Conservation (phyloP, 768 basidiomycete genomes). For the Russula sp. region DNA sequence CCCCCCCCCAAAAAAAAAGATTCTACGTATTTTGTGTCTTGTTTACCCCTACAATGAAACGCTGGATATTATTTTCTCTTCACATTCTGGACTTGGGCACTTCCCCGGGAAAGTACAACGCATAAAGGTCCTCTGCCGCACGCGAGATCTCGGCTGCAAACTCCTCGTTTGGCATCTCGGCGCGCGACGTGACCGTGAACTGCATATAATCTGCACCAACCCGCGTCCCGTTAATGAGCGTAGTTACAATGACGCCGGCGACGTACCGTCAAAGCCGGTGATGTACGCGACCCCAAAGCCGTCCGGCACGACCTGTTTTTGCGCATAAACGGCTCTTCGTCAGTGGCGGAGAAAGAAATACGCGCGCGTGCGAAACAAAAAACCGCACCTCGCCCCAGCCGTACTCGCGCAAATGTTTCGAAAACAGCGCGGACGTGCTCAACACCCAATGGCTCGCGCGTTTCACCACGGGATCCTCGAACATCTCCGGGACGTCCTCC, state of each 20-base stretch:
- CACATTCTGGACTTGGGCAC: constrained; percentile 15
- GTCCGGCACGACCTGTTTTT: constrained; percentile 72
- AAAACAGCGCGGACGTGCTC: constrained; percentile 85
- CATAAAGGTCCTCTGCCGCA: constrained; percentile 64
- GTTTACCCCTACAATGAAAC: no score
- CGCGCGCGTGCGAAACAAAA: neutral
- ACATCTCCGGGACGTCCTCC: constrained; percentile 64
- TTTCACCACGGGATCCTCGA: constrained; percentile 64
- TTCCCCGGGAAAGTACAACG: constrained; percentile 36
- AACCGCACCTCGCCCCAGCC: constrained; percentile 85
- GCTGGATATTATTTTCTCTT: neutral
- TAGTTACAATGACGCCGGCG: no score
- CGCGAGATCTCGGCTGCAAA: constrained; percentile 65
- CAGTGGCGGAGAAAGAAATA: neutral
- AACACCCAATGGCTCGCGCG: constrained; percentile 80
- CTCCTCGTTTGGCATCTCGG: constrained; percentile 70
- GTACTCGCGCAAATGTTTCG: constrained; percentile 77
- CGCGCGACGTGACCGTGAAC: constrained; percentile 84
- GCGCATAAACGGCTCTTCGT: neutral
- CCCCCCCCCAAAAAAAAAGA: no score
- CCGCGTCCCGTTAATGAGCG: neutral
- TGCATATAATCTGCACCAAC: constrained; percentile 60
- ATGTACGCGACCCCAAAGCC: constrained; percentile 95
- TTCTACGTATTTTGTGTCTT: no score
- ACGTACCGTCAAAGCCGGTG: constrained; percentile 77